A percentile compares a stretch with the other conserved stretches of the same genome.
Evolutionary conservation across 352 stramenopile species (phyloP).

Genomic region (Pythium graminicola): DNA sequence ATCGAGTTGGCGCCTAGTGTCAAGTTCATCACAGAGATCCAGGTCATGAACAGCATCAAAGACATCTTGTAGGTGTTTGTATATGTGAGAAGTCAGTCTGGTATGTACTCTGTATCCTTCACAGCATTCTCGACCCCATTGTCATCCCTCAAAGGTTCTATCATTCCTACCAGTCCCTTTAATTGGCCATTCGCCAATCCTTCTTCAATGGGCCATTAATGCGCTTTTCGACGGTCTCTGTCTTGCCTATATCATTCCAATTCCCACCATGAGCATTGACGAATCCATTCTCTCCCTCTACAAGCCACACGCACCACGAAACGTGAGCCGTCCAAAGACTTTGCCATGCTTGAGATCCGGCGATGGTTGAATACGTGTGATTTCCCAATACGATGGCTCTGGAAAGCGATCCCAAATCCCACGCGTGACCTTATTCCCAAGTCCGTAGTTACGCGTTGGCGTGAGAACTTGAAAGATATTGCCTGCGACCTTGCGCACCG

Average conservation of each 20-base stretch:
- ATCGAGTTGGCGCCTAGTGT: no score
- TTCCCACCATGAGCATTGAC: constrained; percentile 1
- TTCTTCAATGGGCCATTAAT: constrained; percentile 75
- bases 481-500: constrained; percentile 20
- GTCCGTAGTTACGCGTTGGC: constrained; percentile 58
- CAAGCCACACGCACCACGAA: constrained; percentile 47
- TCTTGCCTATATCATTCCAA: constrained; percentile 43
- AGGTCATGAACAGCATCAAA: no score
- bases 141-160: no score
- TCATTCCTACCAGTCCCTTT: not conserved
- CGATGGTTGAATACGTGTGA: constrained; percentile 69
- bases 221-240: constrained; percentile 60
- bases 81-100: no score
- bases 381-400: constrained; percentile 74
- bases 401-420: constrained; percentile 67
- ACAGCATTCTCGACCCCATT: no score
- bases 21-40: no score
- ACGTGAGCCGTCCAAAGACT: constrained; percentile 73
- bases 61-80: no score
- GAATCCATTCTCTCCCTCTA: no score
- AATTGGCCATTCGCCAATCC: constrained; percentile 42
- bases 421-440: constrained; percentile 64
- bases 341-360: constrained; percentile 82
- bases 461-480: constrained; percentile 78
- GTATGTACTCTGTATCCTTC: no score